Evolutionary conservation across 1,284 basidiomycete species (phyloP), one percentile per base, ranked within the genome.

Genomic region (Ustilago bromivora): DNA sequence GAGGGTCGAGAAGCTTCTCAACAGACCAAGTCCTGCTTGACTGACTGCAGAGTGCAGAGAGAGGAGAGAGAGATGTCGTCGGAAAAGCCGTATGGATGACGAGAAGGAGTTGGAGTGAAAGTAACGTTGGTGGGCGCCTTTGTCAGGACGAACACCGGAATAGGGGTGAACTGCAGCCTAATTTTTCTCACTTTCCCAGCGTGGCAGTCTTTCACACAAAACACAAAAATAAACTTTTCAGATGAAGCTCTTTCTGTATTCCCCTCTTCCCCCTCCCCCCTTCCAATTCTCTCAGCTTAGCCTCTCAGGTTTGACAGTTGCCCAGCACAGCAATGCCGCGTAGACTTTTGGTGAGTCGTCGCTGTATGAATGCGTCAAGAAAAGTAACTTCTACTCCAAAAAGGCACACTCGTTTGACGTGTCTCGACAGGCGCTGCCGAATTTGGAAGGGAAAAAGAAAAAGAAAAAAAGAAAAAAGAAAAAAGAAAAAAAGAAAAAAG

Each of bases 151-250:
- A 32, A 59, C 41, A 53, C 63, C 49, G 28, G 28, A 58, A 72
- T 72, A 72, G 70, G 70, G 70, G 70, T 61, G 19, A 7, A 23
- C 13, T 72, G 65, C 70, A 72, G 63, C 43, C 56, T 9, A 11
- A 28, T 52, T 61, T 55, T 34, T 36, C 28, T 47, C 43, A 31
- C 35, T 19, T 9, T 31, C 19, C 31, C 61, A 9, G 35, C 32
- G 1, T 11, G 32, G 6, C 15, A 23, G 47, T 17, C 47, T 38
- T n/a, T n/a, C 23, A 32, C 9, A 31, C 38, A 53, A 61, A 60
- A 11, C 7, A 40, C 19, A 15, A 43, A 19, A 28, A 47, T 4
- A 58, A 31, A 57, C 28, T 23, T 38, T 17, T 41, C 28, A 32
- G 49, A 28, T 19, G 28, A 52, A 32, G 11, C 49, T 52, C 32